Base-by-base conservation (phyloP, 1,284 basidiomycete species). In the Tetrapyrgos nigripes region DNA sequence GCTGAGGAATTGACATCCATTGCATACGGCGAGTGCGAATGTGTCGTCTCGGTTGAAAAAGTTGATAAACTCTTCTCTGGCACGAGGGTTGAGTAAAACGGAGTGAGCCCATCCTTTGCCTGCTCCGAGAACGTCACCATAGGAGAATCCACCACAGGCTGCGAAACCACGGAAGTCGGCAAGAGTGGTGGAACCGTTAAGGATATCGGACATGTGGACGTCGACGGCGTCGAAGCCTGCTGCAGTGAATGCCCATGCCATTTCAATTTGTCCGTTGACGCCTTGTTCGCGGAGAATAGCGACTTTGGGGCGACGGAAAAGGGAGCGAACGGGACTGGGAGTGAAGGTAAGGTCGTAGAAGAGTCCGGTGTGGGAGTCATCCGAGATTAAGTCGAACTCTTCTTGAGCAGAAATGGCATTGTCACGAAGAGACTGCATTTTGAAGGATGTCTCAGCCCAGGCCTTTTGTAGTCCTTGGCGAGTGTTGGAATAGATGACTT, bases 71-170 rank as follows among this genome's bases (percentile, higher is more conserved):
- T 96, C 90, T 29, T 73, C 76, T 28, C 92, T 83, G 2, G 94
- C 93, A 2, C 73, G 79, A 28, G 83, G 77, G 75, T 98, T 91
- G 50, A 97, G 85, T 28, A 97, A 83, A 27, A 96, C 91, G 17
- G 95, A 96, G 72, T 96, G 90, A 5, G 97, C 96, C 97, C 97
- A 99, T 33, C 97, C 97, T 70, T 92, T 96, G 14, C 97, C 97
- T 4, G 97, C 97, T 35, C 97, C 97, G 10, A 99, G 85, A 13
- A 99, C 97, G 74, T 99, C 97, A 54, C 97, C 97, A 70, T 98
- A 99, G 11, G 96, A 98, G 83, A 99, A 99, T 5, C 97, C 97
- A 59, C 97, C 97, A 69, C 96, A 98, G 1, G 97, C 97, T 2
- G 93, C 97, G 55, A 99, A 73, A 57, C 97, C 97, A 35, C 86